Conservation (phyloP, 495 filamentous ascomycete genomes). For the Articulospora tetracladia region DNA sequence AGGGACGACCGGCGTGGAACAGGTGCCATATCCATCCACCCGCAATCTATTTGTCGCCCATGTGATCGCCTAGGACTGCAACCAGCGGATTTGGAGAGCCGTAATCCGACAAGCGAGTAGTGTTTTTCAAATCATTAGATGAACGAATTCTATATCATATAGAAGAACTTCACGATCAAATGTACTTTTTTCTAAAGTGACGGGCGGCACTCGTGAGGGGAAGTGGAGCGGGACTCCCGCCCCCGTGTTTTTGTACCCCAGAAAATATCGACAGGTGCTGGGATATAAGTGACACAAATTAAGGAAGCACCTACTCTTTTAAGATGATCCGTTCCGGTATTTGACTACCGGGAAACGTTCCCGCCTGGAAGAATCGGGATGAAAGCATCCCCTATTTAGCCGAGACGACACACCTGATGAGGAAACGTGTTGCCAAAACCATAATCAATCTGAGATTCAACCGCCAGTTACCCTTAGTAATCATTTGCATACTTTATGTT, state of each 20-base stretch:
- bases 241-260: neutral
- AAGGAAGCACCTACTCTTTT: neutral
- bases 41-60: constrained; percentile 1
- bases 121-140: no score
- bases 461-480: no score
- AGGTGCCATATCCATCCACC: neutral
- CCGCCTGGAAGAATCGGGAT: neutral
- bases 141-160: no score
- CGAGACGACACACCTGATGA: neutral
- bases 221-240: neutral
- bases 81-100: neutral
- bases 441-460: no score
- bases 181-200: no score
- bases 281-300: neutral
- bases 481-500: no score
- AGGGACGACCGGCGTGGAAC: neutral
- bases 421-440: no score
- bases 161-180: no score
- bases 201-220: neutral
- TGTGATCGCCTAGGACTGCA: neutral
- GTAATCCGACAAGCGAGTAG: neutral
- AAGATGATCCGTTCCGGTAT: neutral
- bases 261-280: neutral
- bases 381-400: neutral
- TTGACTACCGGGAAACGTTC: neutral